These are phyloP conservation scores for Candida piceae DNA, from an alignment of 805 yeast genomes.

Conservation along the genomic window DNA sequence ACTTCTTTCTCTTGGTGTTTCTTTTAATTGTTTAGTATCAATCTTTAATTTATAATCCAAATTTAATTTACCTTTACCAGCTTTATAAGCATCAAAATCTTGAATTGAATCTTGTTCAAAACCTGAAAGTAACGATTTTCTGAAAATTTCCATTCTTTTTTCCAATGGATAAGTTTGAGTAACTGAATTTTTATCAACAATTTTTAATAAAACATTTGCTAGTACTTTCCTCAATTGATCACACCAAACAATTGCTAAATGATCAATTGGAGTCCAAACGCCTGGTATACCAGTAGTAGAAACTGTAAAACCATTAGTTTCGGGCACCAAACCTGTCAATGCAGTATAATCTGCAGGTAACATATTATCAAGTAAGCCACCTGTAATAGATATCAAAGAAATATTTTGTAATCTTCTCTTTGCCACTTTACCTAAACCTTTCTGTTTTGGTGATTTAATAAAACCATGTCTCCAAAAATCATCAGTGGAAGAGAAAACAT, in stretches of 20 bases:
- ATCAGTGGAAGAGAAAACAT: constrained; percentile 68
- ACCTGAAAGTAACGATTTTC: constrained; percentile 45
- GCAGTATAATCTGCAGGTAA: constrained; percentile 90
- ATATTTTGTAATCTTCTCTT: constrained; percentile 47
- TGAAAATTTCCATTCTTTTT: constrained; percentile 56
- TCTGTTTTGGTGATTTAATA: constrained; percentile 16
- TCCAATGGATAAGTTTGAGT: constrained; percentile 47
- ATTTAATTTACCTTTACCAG: constrained; percentile 11
- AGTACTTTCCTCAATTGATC: constrained; percentile 70
- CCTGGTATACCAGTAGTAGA: constrained; percentile 81
- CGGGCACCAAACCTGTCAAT: constrained; percentile 65
- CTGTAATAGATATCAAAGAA: constrained; percentile 79
- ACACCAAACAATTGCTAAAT: constrained; percentile 95
- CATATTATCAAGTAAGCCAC: constrained; percentile 73
- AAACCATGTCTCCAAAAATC: constrained; percentile 74
- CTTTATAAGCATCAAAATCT: constrained; percentile 23
- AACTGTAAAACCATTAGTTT: constrained; percentile 72
- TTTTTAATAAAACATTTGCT: constrained; percentile 53
- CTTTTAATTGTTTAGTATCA: constrained; percentile 29
- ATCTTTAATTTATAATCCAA: constrained; percentile 25
- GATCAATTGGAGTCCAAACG: constrained; percentile 94
- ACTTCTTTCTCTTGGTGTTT: constrained; percentile 26
- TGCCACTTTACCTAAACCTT: constrained; percentile 31
- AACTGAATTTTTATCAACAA: constrained; percentile 46
- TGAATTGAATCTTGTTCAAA: constrained; percentile 41